Conservation (phyloP, 768 basidiomycete genomes). For the Strobilomyces echinocephalus region DNA sequence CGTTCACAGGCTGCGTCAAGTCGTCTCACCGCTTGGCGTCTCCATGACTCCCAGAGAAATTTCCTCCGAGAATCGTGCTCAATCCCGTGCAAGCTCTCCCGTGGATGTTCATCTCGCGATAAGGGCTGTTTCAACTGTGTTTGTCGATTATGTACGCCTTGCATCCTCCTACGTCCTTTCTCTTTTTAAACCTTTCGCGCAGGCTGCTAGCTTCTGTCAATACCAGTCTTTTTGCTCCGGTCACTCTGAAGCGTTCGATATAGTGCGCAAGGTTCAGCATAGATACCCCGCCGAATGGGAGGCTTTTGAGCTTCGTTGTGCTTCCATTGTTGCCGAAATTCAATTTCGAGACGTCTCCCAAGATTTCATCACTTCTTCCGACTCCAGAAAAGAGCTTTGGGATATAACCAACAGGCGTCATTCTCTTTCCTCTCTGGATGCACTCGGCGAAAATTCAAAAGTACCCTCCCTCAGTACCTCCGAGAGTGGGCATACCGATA, state of each 20-base stretch:
- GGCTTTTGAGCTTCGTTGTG: slow-evolving; percentile 76
- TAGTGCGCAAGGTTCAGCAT: slow-evolving; percentile 62
- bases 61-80: slow-evolving; percentile 5
- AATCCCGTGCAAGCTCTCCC: slow-evolving; percentile 18
- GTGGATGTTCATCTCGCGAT: slow-evolving; percentile 39
- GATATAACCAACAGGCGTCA: slow-evolving; percentile 39
- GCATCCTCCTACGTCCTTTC: background rate
- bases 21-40: slow-evolving; percentile 51
- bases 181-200: slow-evolving; percentile 6
- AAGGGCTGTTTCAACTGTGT: slow-evolving; percentile 46
- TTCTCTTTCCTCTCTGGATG: slow-evolving; percentile 51
- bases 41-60: slow-evolving; percentile 29
- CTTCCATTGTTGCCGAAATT: slow-evolving; percentile 44
- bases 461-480: slow-evolving; percentile 29
- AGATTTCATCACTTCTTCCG: slow-evolving; percentile 1
- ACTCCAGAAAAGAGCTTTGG: slow-evolving; percentile 4
- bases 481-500: slow-evolving; percentile 28
- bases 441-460: slow-evolving; percentile 31
- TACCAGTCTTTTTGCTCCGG: slow-evolving; percentile 88
- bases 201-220: slow-evolving; percentile 71
- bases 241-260: slow-evolving; percentile 75
- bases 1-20: slow-evolving; percentile 47
- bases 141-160: slow-evolving; percentile 49
- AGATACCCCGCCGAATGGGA: slow-evolving; percentile 75
- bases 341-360: slow-evolving; percentile 11